Percentiles rank a stretch among this genome's conserved stretches.
phyloP scores from a whole-genome alignment of 768 basidiomycete genomes.

The Mycena sanguinolenta region DNA sequence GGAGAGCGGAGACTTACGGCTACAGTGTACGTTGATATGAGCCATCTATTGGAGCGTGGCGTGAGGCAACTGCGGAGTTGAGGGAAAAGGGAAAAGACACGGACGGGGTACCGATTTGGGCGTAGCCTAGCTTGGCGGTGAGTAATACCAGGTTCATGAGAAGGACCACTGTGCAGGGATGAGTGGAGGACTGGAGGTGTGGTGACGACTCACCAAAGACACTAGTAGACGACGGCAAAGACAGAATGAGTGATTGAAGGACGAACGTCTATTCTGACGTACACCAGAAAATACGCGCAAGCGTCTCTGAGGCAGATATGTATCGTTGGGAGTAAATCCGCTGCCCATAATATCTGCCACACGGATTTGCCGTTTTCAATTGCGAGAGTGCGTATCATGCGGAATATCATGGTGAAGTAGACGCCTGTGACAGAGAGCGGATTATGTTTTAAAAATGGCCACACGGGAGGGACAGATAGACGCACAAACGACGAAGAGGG shows the following conservation, averaged over 20 bases:
- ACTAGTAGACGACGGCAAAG: background rate
- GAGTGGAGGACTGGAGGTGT: background rate
- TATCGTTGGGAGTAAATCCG: conserved; percentile 13
- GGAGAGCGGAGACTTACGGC: conserved; percentile 12
- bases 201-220: background rate
- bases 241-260: background rate
- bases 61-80: background rate
- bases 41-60: conserved; percentile 3
- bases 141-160: conserved; percentile 25
- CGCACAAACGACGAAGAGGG: conserved; percentile 11
- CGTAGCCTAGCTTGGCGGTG: conserved; percentile 15
- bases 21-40: conserved; percentile 19
- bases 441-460: background rate
- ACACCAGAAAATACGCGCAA: conserved; percentile 17
- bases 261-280: too few species aligned
- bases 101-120: conserved; percentile 21
- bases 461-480: background rate
- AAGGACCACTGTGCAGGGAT: conserved; percentile 2
- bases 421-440: too few species aligned
- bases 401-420: conserved; percentile 22
- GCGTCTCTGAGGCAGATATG: conserved; percentile 24
- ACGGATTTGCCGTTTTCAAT: conserved; percentile 4
- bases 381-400: conserved; percentile 4
- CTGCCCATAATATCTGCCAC: conserved; percentile 2
- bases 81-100: background rate